A percentile compares a stretch with the other conserved stretches of the same genome.
Evolutionary conservation across 768 basidiomycete species (phyloP).

Genomic region (Mycena vitilis): DNA sequence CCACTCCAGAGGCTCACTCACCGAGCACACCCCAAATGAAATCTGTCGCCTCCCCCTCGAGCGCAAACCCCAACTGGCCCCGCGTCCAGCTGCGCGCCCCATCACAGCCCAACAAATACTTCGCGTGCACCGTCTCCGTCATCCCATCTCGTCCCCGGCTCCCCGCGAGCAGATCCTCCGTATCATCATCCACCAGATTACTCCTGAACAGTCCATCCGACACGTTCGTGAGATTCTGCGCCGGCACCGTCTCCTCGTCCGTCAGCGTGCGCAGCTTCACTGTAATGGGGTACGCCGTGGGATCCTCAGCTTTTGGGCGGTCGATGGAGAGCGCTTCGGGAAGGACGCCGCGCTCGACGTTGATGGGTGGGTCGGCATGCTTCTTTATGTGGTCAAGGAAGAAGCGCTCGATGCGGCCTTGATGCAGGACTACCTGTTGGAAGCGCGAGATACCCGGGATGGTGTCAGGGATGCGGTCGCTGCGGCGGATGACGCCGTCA

Average conservation of each 20-base stretch:
- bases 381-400: slow-evolving; percentile 54
- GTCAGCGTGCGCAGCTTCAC: too few relatives aligned
- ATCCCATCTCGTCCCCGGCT: neutral
- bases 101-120: slow-evolving; percentile 51
- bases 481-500: neutral
- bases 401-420: slow-evolving; percentile 55
- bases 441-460: slow-evolving; percentile 28
- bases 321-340: too few relatives aligned
- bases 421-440: slow-evolving; percentile 49
- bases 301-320: too few relatives aligned
- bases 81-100: slow-evolving; percentile 62
- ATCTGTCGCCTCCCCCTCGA: slow-evolving; percentile 61
- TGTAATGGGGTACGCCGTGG: too few relatives aligned
- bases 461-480: slow-evolving; percentile 31
- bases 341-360: too few relatives aligned
- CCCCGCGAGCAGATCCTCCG: too few relatives aligned
- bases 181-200: too few relatives aligned
- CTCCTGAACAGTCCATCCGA: too few relatives aligned
- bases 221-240: too few relatives aligned
- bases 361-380: slow-evolving; percentile 26
- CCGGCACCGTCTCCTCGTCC: too few relatives aligned
- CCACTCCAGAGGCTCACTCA: slow-evolving; percentile 21
- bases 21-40: slow-evolving; percentile 45
- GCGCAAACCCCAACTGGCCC: slow-evolving; percentile 52
- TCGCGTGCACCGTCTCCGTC: slow-evolving; percentile 45